Evolutionary conservation across 148 eudicot genomes (phyloP).

Genomic region (Camellia sinensis): DNA sequence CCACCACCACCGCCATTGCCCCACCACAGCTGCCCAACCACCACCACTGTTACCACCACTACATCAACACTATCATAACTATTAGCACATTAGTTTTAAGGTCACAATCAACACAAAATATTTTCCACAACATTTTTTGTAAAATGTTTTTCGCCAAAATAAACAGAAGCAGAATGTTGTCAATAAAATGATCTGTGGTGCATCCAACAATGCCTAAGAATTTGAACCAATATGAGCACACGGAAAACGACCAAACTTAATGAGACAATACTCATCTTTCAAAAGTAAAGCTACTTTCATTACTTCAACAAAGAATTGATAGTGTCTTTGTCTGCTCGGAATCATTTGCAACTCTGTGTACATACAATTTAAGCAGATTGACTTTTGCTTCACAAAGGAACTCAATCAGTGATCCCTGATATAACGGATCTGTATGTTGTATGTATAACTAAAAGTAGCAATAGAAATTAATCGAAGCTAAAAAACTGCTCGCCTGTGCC

Average conservation of each 20-base stretch:
- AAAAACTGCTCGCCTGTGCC: background rate
- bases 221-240: too few species aligned
- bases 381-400: background rate
- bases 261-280: background rate
- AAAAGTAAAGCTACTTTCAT: background rate
- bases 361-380: constrained; percentile 5
- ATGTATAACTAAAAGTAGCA: constrained; percentile 7
- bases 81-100: too few species aligned
- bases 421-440: background rate
- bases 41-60: too few species aligned
- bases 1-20: too few species aligned
- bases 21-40: too few species aligned
- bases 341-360: constrained; percentile 5
- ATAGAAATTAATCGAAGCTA: background rate
- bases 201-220: too few species aligned
- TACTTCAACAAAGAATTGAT: background rate
- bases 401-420: background rate
- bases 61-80: too few species aligned
- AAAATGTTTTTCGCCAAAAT: too few species aligned
- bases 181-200: too few species aligned
- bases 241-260: background rate
- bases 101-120: too few species aligned
- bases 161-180: too few species aligned
- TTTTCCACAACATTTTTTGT: too few species aligned
- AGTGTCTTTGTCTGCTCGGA: constrained; percentile 7